Conservation (phyloP, 352 stramenopile species). For the Phytophthora tubulina region DNA sequence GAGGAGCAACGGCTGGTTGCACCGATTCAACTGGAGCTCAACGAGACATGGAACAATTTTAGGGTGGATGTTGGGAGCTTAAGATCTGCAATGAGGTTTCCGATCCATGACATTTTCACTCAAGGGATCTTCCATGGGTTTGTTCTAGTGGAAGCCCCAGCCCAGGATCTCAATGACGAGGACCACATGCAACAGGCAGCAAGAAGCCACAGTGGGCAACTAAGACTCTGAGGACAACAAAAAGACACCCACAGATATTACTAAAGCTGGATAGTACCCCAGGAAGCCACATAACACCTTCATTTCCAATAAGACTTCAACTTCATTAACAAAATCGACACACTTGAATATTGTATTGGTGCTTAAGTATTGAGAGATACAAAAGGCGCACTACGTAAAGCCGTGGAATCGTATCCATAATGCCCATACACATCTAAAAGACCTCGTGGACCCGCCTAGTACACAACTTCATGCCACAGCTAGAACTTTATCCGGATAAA, state of each 20-base stretch:
- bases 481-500: slow-evolving; percentile 13
- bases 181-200: too few species aligned
- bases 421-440: neutral
- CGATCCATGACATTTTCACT: neutral
- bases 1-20: neutral
- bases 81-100: neutral
- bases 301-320: neutral
- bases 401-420: neutral
- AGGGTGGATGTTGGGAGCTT: neutral
- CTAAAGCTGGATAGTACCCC: too few species aligned
- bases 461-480: slow-evolving; percentile 1
- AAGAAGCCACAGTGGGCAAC: too few species aligned
- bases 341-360: neutral
- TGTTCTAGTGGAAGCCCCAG: neutral
- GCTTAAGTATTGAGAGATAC: neutral
- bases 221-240: too few species aligned
- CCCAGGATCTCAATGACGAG: too few species aligned
- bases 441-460: neutral
- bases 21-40: neutral
- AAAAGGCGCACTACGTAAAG: neutral
- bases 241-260: too few species aligned
- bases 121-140: slow-evolving; percentile 1
- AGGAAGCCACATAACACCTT: too few species aligned
- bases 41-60: neutral
- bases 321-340: neutral